Evolutionary conservation across 2,329 filamentous ascomycete genomes (phyloP).

Genomic region (Diaporthe citri): DNA sequence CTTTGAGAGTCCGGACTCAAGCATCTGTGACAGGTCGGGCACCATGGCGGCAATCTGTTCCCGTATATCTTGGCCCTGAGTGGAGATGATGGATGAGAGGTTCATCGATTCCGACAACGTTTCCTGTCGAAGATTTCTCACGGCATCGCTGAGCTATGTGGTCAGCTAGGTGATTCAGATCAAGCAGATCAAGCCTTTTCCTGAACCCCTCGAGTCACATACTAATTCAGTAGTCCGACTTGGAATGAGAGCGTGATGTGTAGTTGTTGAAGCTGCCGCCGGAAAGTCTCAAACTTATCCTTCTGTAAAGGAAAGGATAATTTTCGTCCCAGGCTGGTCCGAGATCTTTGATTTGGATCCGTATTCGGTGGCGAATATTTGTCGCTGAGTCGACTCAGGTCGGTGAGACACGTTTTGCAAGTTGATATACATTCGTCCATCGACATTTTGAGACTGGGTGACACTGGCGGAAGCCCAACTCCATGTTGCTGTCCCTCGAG

Average conservation of each 20-base stretch:
- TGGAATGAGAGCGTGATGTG: background rate
- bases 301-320: background rate
- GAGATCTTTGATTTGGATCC: background rate
- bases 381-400: background rate
- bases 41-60: background rate
- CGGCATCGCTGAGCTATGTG: background rate
- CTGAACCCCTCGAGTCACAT: background rate
- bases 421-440: slow-evolving; percentile 1
- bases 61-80: background rate
- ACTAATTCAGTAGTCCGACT: background rate
- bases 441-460: background rate
- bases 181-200: too few relatives aligned
- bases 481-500: background rate
- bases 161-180: background rate
- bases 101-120: background rate
- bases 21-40: background rate
- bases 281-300: background rate
- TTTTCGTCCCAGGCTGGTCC: background rate
- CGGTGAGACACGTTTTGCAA: background rate
- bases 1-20: background rate
- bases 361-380: background rate
- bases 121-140: background rate
- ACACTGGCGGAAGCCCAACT: background rate
- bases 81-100: background rate
- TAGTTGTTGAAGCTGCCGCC: background rate